A percentile compares a stretch with the other conserved stretches of the same genome.
Conservation (phyloP, 164 flowering plant species). For the Platanus orientalis region DNA sequence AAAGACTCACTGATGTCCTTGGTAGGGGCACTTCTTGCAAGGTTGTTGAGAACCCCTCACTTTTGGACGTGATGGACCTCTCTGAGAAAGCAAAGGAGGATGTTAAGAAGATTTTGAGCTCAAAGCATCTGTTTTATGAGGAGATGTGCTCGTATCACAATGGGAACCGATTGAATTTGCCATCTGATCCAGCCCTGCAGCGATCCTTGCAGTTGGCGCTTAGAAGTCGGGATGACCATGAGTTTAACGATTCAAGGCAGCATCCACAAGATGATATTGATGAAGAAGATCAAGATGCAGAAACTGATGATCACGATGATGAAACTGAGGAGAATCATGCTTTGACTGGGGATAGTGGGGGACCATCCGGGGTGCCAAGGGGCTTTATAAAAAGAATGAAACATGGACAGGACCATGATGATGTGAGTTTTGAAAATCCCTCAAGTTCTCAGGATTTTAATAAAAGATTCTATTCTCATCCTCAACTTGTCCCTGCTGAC, state of each 20-base stretch:
- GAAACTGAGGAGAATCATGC: conserved; percentile 39
- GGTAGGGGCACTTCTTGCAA: conserved; percentile 78
- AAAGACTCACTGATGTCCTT: conserved; percentile 66
- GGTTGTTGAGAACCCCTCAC: conserved; percentile 66
- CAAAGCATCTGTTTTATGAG: conserved; percentile 75
- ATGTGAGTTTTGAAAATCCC: conserved; percentile 28
- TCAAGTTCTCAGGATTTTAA: conserved; percentile 28
- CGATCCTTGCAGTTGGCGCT: conserved; percentile 58
- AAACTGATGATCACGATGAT: conserved; percentile 44
- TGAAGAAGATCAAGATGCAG: conserved; percentile 54
- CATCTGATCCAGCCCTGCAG: conserved; percentile 58
- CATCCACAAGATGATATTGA: conserved; percentile 43
- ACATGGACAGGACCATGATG: conserved; percentile 33
- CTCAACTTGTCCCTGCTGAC: conserved; percentile 31
- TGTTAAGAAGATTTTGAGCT: conserved; percentile 70
- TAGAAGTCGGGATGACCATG: conserved; percentile 48
- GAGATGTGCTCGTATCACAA: conserved; percentile 94
- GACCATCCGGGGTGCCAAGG: conserved; percentile 20
- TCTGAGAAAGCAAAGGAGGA: conserved; percentile 59
- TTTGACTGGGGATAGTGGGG: conserved; percentile 29
- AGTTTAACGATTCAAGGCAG: conserved; percentile 36
- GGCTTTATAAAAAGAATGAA: conserved; percentile 42
- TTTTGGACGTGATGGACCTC: conserved; percentile 59
- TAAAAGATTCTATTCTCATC: conserved; percentile 25
- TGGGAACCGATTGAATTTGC: conserved; percentile 62